A percentile compares a stretch with the other conserved stretches of the same genome.
Evolutionary conservation across 352 stramenopile species (phyloP).

Genomic region (Phytophthora rubi): DNA sequence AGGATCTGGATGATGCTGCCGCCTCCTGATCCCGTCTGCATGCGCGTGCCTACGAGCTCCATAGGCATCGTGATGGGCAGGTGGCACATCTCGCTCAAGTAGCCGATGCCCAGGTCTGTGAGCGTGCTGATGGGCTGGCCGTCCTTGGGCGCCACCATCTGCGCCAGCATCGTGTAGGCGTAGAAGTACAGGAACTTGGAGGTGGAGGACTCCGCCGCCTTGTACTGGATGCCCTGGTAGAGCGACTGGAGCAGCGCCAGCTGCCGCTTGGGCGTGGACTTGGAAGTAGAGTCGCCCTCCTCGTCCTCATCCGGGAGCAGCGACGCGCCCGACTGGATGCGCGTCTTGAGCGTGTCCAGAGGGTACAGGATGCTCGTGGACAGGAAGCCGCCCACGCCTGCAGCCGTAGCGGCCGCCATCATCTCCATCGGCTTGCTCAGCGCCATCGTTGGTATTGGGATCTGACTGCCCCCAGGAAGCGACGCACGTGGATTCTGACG

Average conservation of each 20-base stretch:
- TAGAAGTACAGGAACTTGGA: conserved; percentile 94
- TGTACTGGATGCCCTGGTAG: conserved; percentile 88
- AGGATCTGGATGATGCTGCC: conserved; percentile 68
- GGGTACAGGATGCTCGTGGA: conserved; percentile 84
- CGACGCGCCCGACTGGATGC: conserved; percentile 80
- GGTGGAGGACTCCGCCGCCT: conserved; percentile 79
- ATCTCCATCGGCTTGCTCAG: conserved; percentile 88
- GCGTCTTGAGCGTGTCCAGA: conserved; percentile 90
- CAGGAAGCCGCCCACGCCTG: conserved; percentile 78
- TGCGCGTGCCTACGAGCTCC: conserved; percentile 87
- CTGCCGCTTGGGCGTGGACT: conserved; percentile 39
- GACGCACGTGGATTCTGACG: conserved; percentile 14
- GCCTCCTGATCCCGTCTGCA: conserved; percentile 72
- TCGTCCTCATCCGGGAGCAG: conserved; percentile 54
- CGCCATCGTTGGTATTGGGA: conserved; percentile 34
- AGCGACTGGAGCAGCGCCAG: conserved; percentile 63
- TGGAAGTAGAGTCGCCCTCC: conserved; percentile 19
- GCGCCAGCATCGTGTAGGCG: conserved; percentile 83
- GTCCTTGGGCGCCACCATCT: conserved; percentile 64
- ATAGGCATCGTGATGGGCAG: conserved; percentile 87
- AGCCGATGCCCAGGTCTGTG: conserved; percentile 81
- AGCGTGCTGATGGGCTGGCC: conserved; percentile 66
- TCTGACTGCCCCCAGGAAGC: conserved; percentile 4
- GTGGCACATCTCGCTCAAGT: conserved; percentile 83
- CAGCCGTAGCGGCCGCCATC: conserved; percentile 77